Conservation (phyloP, 345 rosid genomes). For the Firmiana major region DNA sequence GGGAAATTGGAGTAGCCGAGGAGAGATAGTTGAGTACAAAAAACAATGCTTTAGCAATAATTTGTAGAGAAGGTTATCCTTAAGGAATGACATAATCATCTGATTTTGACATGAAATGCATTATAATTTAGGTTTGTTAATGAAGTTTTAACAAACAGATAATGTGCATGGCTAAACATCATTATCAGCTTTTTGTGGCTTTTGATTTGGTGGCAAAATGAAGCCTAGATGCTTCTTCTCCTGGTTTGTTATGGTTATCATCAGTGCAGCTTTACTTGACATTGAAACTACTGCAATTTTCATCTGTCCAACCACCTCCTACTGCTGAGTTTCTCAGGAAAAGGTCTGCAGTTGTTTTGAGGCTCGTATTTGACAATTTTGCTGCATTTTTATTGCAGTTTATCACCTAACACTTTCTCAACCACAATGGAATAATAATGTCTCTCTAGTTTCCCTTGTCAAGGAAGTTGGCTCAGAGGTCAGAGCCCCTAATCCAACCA, state of each 20-base stretch:
- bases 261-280: slow-evolving; percentile 27
- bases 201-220: not conserved
- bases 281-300: slow-evolving; percentile 16
- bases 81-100: not conserved
- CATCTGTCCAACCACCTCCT: slow-evolving; percentile 28
- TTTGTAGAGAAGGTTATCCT: not conserved
- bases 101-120: slow-evolving; percentile 14
- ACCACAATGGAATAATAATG: slow-evolving; percentile 3
- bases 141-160: slow-evolving; percentile 31
- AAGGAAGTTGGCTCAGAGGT: slow-evolving; percentile 8
- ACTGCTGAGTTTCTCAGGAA: not conserved
- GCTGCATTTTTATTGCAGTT: slow-evolving; percentile 6
- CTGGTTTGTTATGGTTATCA: slow-evolving; percentile 10
- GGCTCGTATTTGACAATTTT: slow-evolving; percentile 7
- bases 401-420: slow-evolving; percentile 13
- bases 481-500: not conserved
- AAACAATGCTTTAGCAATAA: not conserved
- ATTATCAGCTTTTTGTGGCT: not conserved
- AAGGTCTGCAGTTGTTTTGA: not conserved
- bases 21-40: not conserved
- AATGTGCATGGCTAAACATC: not conserved
- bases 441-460: slow-evolving; percentile 8
- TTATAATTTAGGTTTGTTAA: slow-evolving; percentile 11
- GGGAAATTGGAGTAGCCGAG: not conserved
- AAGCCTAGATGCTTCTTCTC: not conserved